Evolutionary conservation across 345 rosid genomes (phyloP).

Genomic region (Triadica sebifera): DNA sequence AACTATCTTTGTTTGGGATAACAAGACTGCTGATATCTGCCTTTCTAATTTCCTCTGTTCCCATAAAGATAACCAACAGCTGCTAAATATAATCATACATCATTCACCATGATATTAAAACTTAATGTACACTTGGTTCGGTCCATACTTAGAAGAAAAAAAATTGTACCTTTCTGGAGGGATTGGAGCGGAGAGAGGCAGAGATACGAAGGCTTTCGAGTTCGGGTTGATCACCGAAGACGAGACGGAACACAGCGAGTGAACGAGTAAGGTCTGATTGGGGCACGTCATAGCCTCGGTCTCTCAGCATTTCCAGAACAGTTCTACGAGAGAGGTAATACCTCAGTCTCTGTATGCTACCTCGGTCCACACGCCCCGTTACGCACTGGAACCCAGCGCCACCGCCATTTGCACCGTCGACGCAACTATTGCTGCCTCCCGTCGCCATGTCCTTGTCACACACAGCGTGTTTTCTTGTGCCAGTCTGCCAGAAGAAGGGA

Average conservation of each 20-base stretch:
- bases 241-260: conserved; percentile 27
- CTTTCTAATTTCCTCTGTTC: conserved; percentile 25
- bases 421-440: neutral
- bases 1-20: conserved; percentile 14
- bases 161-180: conserved; percentile 27
- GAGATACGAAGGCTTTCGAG: conserved; percentile 28
- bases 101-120: too few species aligned
- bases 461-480: too few species aligned
- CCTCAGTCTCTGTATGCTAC: conserved; percentile 23
- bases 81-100: too few species aligned
- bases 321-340: conserved; percentile 37
- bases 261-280: conserved; percentile 29
- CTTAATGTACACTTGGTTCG: too few species aligned
- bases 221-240: conserved; percentile 27
- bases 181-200: conserved; percentile 25
- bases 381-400: neutral
- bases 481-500: too few species aligned
- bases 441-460: neutral
- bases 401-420: neutral
- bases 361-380: neutral
- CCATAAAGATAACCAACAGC: conserved; percentile 40
- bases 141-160: neutral
- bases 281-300: conserved; percentile 35
- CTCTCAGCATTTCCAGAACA: conserved; percentile 37
- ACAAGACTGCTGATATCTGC: conserved; percentile 9